Evolutionary conservation across 2,329 filamentous ascomycete species (phyloP).

Genomic region (Apiospora pterosperma): DNA sequence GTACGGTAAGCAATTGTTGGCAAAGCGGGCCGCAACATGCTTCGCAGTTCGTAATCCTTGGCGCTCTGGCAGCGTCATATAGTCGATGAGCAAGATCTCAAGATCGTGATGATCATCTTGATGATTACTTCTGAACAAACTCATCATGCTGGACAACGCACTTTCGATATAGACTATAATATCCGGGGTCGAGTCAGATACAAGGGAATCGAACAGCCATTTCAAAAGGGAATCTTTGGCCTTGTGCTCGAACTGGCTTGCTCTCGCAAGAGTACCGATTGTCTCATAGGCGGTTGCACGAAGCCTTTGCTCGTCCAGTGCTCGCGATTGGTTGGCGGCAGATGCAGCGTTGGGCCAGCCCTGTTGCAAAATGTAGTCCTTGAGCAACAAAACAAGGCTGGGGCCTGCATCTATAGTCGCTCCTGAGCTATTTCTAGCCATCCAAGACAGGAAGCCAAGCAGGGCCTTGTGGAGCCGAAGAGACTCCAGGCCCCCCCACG

Average conservation of each 20-base stretch:
- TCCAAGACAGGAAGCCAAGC: conserved; percentile 84
- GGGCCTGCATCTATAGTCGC: conserved; percentile 57
- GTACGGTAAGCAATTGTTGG: conserved; percentile 82
- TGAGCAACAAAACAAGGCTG: conserved; percentile 65
- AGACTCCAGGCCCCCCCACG: conserved; percentile 65
- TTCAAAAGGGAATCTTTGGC: conserved; percentile 54
- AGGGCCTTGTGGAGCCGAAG: conserved; percentile 78
- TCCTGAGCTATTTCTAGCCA: conserved; percentile 67
- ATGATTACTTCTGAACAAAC: conserved; percentile 35
- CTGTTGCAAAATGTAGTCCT: conserved; percentile 71
- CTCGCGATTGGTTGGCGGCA: conserved; percentile 42
- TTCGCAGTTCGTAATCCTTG: conserved; percentile 69
- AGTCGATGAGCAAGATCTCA: conserved; percentile 59
- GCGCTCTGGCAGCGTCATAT: conserved; percentile 55
- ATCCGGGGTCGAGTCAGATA: conserved; percentile 71
- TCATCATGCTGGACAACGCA: conserved; percentile 71
- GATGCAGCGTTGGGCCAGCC: conserved; percentile 69
- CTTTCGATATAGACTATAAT: conserved; percentile 88
- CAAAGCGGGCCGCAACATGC: conserved; percentile 82
- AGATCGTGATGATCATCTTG: conserved; percentile 33
- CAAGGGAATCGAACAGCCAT: conserved; percentile 83
- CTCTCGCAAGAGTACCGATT: conserved; percentile 75
- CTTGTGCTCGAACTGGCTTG: conserved; percentile 52
- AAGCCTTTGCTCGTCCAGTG: conserved; percentile 60
- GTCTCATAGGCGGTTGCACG: conserved; percentile 86